These are phyloP conservation scores for Talaromyces proteolyticus DNA, from an alignment of 495 filamentous ascomycete genomes.

Conservation along the genomic window DNA sequence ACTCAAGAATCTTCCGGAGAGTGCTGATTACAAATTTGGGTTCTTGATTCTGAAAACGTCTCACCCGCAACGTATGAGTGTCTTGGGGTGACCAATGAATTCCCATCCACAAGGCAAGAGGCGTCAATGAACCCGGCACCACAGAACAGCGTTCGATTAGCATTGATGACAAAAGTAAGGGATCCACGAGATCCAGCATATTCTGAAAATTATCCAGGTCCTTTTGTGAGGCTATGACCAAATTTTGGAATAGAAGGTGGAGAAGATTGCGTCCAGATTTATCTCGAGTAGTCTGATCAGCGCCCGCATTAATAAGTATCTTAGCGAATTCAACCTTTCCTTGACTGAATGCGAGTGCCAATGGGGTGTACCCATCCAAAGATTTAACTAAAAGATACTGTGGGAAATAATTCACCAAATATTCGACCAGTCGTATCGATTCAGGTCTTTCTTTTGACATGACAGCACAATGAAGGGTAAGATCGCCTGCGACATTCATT, in stretches of 20 bases:
- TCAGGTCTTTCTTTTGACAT: conserved; percentile 32
- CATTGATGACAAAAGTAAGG: conserved; percentile 35
- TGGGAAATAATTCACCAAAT: conserved; percentile 52
- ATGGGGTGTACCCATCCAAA: conserved; percentile 49
- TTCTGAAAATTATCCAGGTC: conserved; percentile 15
- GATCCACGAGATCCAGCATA: conserved; percentile 49
- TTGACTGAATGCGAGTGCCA: conserved; percentile 50
- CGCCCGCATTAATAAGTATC: conserved; percentile 55
- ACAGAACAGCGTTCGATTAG: conserved; percentile 36
- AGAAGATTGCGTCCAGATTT: conserved; percentile 50
- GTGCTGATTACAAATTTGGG: background rate
- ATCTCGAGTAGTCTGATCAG: conserved; percentile 55
- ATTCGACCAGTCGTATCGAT: conserved; percentile 49
- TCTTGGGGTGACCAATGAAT: background rate
- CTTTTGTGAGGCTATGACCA: conserved; percentile 10
- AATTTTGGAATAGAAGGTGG: conserved; percentile 41
- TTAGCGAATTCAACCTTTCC: conserved; percentile 47
- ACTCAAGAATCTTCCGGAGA: conserved; percentile 35
- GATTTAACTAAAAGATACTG: conserved; percentile 53
- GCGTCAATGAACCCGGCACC: conserved; percentile 40
- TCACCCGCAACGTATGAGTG: too few species aligned
- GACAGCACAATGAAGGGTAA: conserved; percentile 63
- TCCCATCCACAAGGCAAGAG: conserved; percentile 35
- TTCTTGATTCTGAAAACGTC: background rate
- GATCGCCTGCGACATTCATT: conserved; percentile 44